Percentiles rank a stretch among this genome's conserved stretches.
phyloP scores from a whole-genome alignment of 2,329 filamentous ascomycete genomes.

The Fusarium concolor region DNA sequence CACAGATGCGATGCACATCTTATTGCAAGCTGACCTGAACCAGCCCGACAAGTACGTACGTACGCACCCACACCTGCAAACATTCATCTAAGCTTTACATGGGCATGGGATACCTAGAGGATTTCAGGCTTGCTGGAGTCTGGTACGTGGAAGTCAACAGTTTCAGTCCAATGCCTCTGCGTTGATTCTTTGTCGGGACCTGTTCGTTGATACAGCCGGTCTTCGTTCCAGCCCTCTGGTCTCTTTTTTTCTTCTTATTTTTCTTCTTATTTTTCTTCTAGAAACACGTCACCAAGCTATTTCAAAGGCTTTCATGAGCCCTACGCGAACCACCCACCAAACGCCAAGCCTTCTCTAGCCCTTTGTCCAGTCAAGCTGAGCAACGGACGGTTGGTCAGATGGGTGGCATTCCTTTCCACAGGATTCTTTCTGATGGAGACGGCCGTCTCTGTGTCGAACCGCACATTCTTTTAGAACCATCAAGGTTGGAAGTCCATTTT shows the following conservation, averaged over 20 bases:
- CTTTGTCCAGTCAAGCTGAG: neutral
- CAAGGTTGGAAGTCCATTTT: neutral
- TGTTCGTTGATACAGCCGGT: neutral
- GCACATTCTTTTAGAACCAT: neutral
- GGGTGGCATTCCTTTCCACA: neutral
- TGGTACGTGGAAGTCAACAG: constrained; percentile 3
- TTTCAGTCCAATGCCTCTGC: neutral
- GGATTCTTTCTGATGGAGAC: neutral
- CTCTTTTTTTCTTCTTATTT: no score
- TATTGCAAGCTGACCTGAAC: neutral
- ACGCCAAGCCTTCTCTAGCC: neutral
- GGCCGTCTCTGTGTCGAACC: neutral
- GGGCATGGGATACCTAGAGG: neutral
- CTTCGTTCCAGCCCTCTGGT: neutral
- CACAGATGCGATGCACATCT: neutral
- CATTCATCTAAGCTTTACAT: constrained; percentile 1
- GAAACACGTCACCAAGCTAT: constrained; percentile 15
- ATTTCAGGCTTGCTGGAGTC: constrained; percentile 5
- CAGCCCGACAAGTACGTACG: neutral
- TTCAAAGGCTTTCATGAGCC: neutral
- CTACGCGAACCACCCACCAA: neutral
- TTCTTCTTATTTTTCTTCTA: no score
- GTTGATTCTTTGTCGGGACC: neutral
- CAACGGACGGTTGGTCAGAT: neutral
- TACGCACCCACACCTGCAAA: neutral